A percentile compares a stretch with the other conserved stretches of the same genome.
phyloP scores from a whole-genome alignment of 176 grass and related monocot species.

The Cymbopogon citratus region DNA sequence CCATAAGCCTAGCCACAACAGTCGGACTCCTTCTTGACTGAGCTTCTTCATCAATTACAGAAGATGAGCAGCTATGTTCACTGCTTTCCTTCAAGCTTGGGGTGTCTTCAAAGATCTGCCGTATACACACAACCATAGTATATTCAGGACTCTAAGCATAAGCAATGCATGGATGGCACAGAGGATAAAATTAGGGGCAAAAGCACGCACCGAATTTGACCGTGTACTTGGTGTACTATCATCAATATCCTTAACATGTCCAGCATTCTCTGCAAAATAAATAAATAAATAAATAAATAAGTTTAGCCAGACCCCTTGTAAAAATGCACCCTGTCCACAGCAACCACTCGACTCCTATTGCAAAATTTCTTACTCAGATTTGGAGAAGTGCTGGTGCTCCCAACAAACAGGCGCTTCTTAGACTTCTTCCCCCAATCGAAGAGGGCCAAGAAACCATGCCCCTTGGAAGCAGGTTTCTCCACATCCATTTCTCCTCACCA shows the following conservation, averaged over 20 bases:
- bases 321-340: neutral
- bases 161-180: neutral
- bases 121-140: neutral
- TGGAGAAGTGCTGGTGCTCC: slow-evolving; percentile 17
- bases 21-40: slow-evolving; percentile 42
- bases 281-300: neutral
- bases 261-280: slow-evolving; percentile 35
- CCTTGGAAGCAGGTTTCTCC: slow-evolving; percentile 62
- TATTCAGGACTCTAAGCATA: neutral
- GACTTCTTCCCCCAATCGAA: slow-evolving; percentile 93
- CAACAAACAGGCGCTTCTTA: slow-evolving; percentile 53
- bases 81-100: slow-evolving; percentile 56
- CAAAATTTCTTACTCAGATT: slow-evolving; percentile 17
- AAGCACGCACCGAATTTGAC: slow-evolving; percentile 43
- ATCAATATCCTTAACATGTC: slow-evolving; percentile 30
- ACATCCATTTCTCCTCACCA: slow-evolving; percentile 49
- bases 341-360: neutral
- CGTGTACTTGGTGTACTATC: slow-evolving; percentile 26
- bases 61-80: slow-evolving; percentile 66
- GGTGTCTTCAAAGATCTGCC: slow-evolving; percentile 64
- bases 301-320: neutral
- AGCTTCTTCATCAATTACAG: slow-evolving; percentile 59
- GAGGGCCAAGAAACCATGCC: slow-evolving; percentile 66
- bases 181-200: neutral
- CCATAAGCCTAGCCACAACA: slow-evolving; percentile 90